Percentiles rank a stretch among this genome's conserved stretches.
These are phyloP conservation scores for Cercospora berteroae DNA, from an alignment of 2,329 filamentous ascomycete species.

Conservation along the genomic window DNA sequence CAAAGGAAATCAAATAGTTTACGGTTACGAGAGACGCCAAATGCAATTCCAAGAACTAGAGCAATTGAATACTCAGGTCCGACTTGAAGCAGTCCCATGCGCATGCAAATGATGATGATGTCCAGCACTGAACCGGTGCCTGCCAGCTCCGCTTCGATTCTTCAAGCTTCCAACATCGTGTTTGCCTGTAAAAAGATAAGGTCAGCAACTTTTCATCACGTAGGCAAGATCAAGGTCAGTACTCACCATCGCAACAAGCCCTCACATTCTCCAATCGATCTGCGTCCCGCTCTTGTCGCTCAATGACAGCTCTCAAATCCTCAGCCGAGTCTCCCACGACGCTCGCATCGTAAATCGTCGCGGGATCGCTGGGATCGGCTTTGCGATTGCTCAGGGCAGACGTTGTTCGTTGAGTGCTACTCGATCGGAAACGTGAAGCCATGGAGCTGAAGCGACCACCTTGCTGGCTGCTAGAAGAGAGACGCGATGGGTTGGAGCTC, in stretches of 20 bases:
- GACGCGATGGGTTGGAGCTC: slow-evolving; percentile 19
- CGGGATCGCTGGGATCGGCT: slow-evolving; percentile 26
- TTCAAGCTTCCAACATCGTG: slow-evolving; percentile 52
- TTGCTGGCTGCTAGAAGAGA: slow-evolving; percentile 37
- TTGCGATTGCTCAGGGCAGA: slow-evolving; percentile 21
- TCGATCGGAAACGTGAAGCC: slow-evolving; percentile 27
- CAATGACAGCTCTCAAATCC: slow-evolving; percentile 75
- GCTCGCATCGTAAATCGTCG: slow-evolving; percentile 51
- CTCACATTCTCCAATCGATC: slow-evolving; percentile 90
- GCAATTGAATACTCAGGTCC: slow-evolving; percentile 1
- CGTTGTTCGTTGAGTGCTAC: slow-evolving; percentile 25
- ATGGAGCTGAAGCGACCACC: slow-evolving; percentile 40
- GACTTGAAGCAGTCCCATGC: slow-evolving; percentile 15
- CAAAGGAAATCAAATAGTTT: neutral
- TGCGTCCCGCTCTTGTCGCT: slow-evolving; percentile 70
- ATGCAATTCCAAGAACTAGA: neutral
- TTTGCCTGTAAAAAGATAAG: slow-evolving; percentile 41
- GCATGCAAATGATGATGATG: slow-evolving; percentile 16
- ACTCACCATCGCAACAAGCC: slow-evolving; percentile 93
- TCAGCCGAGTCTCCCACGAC: slow-evolving; percentile 67
- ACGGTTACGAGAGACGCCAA: neutral
- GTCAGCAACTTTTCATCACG: slow-evolving; percentile 2
- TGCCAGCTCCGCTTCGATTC: slow-evolving; percentile 18
- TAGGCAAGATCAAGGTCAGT: neutral
- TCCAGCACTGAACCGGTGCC: neutral